Evolutionary conservation across 78 protist species (phyloP), one percentile per base, ranked within the genome.

Genomic region (Dictyostelium purpureum): DNA sequence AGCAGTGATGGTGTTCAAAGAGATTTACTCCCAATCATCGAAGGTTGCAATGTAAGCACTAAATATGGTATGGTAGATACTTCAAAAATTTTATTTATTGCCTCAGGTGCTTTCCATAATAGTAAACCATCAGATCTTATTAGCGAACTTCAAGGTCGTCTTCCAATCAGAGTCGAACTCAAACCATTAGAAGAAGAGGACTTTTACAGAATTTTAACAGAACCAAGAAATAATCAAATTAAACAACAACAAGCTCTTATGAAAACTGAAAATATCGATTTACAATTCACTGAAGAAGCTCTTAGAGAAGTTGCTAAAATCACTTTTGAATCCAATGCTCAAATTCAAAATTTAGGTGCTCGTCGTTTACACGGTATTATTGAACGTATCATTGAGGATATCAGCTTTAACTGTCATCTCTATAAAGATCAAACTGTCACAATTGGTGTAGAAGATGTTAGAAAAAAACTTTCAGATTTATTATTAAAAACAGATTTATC

Each of bases 1-100:
- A 76, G 96, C 5, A 67, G 96, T 2, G 99, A 97, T 73, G 99
- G 99, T 37, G 99, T 98, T n/a, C 99, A 98, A 80, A 93, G 98
- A n/a, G 98, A 98, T 52, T 77, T 98, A 5, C 81, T 98, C 4
- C 99, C 99, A 35, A 70, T 98, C 42, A 67, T 98, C 33, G 99
- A 98, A 42, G 99, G 99, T 35, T 77, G 96, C 4, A 80, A 90
- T 40, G 93, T 97, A 56, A 45, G 42, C n/a, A 97, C 99, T 0
- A 90, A 95, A 69, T 69, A 94, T 54, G 99, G 97, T n/a, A 89
- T 78, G 65, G 89, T 98, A 31, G 95, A 95, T 47, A 98, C 99
- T 4, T 95, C 95, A 76, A 95, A 96, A 74, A 98, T 98, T 21
- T 82, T 98, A 33, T 98, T 98, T 79, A 88, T 97, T 47, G 90